Percentiles rank a stretch among this genome's conserved stretches.
phyloP scores from a whole-genome alignment of 2,329 filamentous ascomycete genomes.

The Piedraia hortae region DNA sequence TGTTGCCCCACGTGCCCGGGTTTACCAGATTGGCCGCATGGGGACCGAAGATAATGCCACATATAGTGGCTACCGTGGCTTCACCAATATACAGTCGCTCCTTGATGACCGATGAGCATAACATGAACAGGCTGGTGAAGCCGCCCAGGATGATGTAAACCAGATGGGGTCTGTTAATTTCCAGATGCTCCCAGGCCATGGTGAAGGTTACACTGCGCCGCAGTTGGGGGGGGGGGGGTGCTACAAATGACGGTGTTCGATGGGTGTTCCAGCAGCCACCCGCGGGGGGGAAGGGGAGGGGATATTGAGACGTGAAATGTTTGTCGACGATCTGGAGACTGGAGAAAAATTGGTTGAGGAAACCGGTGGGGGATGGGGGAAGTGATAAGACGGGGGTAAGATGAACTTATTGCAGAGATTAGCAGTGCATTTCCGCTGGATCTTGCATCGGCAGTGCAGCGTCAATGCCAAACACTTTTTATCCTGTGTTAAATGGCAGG shows the following conservation, averaged over 20 bases:
- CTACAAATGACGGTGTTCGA: not conserved
- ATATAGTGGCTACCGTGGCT: constrained; percentile 74
- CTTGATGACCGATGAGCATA: constrained; percentile 93
- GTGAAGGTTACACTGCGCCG: constrained; percentile 3
- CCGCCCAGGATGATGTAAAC: constrained; percentile 95
- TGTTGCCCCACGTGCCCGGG: constrained; percentile 49
- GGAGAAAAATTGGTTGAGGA: no score
- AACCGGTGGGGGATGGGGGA: no score
- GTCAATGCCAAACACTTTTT: no score
- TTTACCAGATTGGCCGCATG: constrained; percentile 60
- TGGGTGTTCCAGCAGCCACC: no score
- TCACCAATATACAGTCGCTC: constrained; percentile 96
- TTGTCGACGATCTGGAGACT: no score
- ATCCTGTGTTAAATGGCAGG: no score
- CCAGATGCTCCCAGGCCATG: constrained; percentile 30
- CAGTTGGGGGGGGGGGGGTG: constrained; percentile 3
- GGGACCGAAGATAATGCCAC: constrained; percentile 70
- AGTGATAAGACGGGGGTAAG: no score
- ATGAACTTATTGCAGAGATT: no score
- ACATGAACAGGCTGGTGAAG: constrained; percentile 94
- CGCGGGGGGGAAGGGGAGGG: no score
- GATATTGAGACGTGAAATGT: no score
- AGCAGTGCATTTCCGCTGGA: no score
- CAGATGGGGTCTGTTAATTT: constrained; percentile 83
- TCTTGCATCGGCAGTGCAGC: no score